These are phyloP conservation scores for Gossypium davidsonii DNA, from an alignment of 441 rosid species.

Conservation along the genomic window DNA sequence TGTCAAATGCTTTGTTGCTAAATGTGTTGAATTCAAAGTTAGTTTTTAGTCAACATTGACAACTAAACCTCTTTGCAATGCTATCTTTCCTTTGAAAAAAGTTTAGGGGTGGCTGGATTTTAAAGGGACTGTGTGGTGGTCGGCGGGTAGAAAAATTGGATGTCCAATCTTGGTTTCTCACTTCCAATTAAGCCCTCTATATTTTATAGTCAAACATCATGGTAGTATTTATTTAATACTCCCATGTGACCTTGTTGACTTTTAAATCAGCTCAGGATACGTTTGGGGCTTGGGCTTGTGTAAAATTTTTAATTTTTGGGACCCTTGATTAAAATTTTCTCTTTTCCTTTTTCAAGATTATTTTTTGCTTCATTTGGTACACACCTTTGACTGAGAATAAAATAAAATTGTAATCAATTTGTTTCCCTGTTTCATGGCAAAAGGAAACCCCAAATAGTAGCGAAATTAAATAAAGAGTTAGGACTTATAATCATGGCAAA, in stretches of 20 bases:
- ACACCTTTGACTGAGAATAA: constrained; percentile 15
- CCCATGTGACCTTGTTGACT: constrained; percentile 19
- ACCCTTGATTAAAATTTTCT: background rate
- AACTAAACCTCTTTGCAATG: background rate
- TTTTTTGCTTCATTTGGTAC: background rate
- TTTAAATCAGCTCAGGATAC: background rate
- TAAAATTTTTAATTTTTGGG: background rate
- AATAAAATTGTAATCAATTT: constrained; percentile 1
- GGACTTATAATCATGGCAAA: constrained; percentile 12
- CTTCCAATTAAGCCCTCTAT: background rate
- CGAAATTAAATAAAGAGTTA: background rate
- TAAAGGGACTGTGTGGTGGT: constrained; percentile 10
- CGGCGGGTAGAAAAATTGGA: constrained; percentile 1
- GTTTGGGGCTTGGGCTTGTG: background rate
- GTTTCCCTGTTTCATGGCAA: constrained; percentile 25
- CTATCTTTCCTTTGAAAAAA: constrained; percentile 7
- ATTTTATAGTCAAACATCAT: constrained; percentile 10
- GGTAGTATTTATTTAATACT: background rate
- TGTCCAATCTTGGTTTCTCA: background rate
- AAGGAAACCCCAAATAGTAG: constrained; percentile 6
- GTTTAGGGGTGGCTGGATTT: constrained; percentile 5
- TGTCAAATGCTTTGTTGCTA: background rate
- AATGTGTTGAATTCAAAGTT: background rate
- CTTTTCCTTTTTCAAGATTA: background rate
- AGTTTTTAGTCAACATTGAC: background rate